Conservation (phyloP, 352 stramenopile species). For the Blastocystis sp. region DNA sequence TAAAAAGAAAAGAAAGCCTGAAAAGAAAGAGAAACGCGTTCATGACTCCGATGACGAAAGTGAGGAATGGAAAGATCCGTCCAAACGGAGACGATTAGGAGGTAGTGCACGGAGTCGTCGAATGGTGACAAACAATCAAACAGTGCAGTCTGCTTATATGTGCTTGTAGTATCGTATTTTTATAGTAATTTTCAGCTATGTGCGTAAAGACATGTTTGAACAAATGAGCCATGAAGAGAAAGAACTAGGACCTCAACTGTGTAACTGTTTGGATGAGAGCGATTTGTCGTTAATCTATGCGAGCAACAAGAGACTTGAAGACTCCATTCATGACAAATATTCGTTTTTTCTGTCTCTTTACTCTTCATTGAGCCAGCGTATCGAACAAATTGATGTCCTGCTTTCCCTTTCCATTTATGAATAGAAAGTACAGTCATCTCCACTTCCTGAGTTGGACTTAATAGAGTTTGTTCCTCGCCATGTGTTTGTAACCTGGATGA, state of each 20-base stretch:
- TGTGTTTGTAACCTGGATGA: neutral
- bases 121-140: constrained; percentile 11
- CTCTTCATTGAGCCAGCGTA: neutral
- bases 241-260: neutral
- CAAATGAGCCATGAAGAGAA: neutral
- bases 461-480: neutral
- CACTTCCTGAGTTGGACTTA: neutral
- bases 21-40: neutral
- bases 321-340: neutral
- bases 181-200: neutral
- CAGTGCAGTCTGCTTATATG: constrained; percentile 46
- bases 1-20: neutral
- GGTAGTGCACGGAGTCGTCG: neutral
- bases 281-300: neutral
- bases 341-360: neutral
- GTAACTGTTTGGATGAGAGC: neutral
- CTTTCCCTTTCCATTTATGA: neutral
- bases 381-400: neutral
- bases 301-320: neutral
- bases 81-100: neutral
- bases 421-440: neutral
- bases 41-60: neutral
- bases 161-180: neutral
- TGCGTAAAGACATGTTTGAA: neutral
- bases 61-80: neutral